Conservation (phyloP, 2,329 filamentous ascomycete genomes). For the Sarocladium kiliense region DNA sequence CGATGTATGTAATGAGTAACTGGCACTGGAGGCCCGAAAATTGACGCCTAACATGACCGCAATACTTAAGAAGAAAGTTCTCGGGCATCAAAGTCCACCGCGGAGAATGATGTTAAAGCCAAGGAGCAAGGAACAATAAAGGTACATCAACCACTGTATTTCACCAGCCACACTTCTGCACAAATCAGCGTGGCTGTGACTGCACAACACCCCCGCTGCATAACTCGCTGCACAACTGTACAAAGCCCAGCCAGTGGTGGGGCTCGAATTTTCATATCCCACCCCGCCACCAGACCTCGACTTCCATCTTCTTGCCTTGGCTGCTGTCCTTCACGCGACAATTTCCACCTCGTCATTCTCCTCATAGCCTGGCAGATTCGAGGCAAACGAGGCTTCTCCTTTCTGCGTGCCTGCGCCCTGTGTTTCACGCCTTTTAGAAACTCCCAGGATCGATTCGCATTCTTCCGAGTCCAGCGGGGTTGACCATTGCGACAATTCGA, state of each 20-base stretch:
- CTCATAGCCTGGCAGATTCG: neutral
- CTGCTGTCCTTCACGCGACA: slow-evolving; percentile 17
- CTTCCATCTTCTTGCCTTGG: slow-evolving; percentile 14
- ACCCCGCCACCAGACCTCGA: slow-evolving; percentile 20
- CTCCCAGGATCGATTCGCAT: neutral
- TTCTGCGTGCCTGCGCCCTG: neutral
- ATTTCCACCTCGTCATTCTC: slow-evolving; percentile 2
- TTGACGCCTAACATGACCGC: too few species aligned
- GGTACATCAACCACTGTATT: neutral
- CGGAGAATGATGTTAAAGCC: neutral
- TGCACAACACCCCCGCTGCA: neutral
- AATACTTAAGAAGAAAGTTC: neutral
- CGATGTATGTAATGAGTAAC: too few species aligned
- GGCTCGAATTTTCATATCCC: slow-evolving; percentile 34
- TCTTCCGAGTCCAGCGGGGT: neutral
- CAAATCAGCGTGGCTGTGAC: neutral
- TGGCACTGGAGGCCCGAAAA: too few species aligned
- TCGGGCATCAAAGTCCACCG: neutral
- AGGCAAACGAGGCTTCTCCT: neutral
- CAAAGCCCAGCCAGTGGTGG: slow-evolving; percentile 23
- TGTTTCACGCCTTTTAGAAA: neutral
- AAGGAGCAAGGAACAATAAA: slow-evolving; percentile 10
- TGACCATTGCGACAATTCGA: neutral
- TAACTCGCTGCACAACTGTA: slow-evolving; percentile 6
- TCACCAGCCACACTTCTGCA: slow-evolving; percentile 6